Evolutionary conservation across 1,284 basidiomycete genomes (phyloP).

Genomic region (Leccinum cinnamomeum): DNA sequence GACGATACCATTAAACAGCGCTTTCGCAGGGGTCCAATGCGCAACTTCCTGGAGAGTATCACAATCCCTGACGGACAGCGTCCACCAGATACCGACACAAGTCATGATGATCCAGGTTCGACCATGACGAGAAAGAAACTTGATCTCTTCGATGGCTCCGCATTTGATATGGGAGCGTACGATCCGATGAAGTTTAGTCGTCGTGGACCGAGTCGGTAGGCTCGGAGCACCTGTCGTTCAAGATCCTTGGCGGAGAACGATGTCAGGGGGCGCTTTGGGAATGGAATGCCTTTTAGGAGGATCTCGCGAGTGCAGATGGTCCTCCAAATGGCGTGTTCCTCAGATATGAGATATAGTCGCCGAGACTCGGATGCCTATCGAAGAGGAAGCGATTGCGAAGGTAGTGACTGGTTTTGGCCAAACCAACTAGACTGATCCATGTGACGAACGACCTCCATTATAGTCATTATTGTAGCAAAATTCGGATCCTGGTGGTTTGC

Average conservation of each 20-base stretch:
- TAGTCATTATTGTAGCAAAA: conserved; percentile 34
- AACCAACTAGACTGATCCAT: conserved; percentile 28
- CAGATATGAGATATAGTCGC: conserved; percentile 43
- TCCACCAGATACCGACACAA: conserved; percentile 59
- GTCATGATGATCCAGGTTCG: conserved; percentile 50
- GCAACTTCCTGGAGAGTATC: conserved; percentile 29
- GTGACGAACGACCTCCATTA: conserved; percentile 35
- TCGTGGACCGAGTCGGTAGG: conserved; percentile 42
- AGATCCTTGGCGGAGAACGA: conserved; percentile 41
- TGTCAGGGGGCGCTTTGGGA: conserved; percentile 37
- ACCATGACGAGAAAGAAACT: conserved; percentile 46
- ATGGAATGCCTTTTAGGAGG: conserved; percentile 47
- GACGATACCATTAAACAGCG: conserved; percentile 49
- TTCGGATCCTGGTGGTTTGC: conserved; percentile 25
- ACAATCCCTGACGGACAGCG: conserved; percentile 53
- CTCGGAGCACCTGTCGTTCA: conserved; percentile 43
- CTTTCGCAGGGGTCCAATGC: conserved; percentile 55
- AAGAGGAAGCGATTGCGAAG: conserved; percentile 14
- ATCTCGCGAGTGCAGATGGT: conserved; percentile 46
- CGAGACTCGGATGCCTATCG: conserved; percentile 45
- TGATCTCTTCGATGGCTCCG: conserved; percentile 51
- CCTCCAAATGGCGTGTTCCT: conserved; percentile 54
- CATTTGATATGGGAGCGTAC: conserved; percentile 33
- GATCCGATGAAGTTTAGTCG: conserved; percentile 27
- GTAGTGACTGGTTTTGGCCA: conserved; percentile 20